Evolutionary conservation across 139 green algal species (phyloP).

Genomic region (Pycnococcus provasolii): DNA sequence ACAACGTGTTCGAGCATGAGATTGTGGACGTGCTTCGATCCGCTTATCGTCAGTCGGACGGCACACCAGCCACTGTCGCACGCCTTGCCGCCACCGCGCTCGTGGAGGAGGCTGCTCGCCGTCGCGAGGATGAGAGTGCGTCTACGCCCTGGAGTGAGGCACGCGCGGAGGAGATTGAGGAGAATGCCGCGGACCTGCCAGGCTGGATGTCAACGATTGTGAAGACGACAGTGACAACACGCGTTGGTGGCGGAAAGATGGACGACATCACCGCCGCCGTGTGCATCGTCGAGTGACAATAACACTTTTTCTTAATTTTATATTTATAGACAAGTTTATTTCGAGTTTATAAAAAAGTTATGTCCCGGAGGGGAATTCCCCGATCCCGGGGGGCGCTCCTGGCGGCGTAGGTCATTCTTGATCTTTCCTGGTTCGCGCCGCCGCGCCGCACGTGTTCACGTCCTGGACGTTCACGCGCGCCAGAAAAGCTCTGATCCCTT

Average conservation of each 20-base stretch:
- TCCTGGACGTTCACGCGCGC: too few species aligned
- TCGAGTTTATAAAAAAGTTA: too few species aligned
- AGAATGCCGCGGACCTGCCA: constrained; percentile 12
- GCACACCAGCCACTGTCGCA: not conserved
- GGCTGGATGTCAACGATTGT: constrained; percentile 5
- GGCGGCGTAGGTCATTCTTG: too few species aligned
- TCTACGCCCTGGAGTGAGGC: not conserved
- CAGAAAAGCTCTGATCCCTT: too few species aligned
- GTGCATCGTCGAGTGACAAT: not conserved
- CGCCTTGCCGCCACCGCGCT: not conserved
- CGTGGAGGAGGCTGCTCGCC: not conserved
- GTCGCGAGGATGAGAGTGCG: not conserved
- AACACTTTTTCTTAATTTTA: too few species aligned
- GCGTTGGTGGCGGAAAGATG: not conserved
- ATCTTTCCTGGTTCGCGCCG: too few species aligned
- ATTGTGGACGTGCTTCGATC: constrained; percentile 19
- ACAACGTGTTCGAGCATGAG: constrained; percentile 35
- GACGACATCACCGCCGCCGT: constrained; percentile 2
- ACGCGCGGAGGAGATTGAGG: constrained; percentile 16
- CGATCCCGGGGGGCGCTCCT: too few species aligned
- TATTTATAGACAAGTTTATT: too few species aligned
- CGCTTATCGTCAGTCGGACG: not conserved
- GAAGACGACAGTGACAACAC: constrained; percentile 18
- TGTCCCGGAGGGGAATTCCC: too few species aligned
- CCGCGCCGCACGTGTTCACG: too few species aligned